Evolutionary conservation across 768 basidiomycete species (phyloP), one percentile per base, ranked within the genome.

Genomic region (Tylopilus sp.): DNA sequence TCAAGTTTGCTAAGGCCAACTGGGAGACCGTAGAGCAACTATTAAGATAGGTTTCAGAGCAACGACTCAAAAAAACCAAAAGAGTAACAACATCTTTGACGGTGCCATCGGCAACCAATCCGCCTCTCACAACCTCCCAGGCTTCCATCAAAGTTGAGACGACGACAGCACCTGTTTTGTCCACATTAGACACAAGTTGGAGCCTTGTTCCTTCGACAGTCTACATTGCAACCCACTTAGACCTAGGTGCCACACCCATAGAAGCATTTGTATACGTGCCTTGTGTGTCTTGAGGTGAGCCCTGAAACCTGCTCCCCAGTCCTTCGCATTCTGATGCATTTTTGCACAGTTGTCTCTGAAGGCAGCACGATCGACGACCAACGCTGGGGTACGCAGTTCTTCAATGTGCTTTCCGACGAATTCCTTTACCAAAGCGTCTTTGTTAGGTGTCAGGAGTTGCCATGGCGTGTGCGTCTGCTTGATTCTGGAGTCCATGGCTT

Each of bases 241-340:
- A 40, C 30, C 12, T 15, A 45, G 55, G 21, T 22, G 30, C 8
- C 44, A 40, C 30, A 44, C 30, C 23, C 30, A 12, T 21, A n/a
- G 13, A 11, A n/a, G 44, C 13, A 17, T 13, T n/a, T 26, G 12
- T 40, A 31, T 33, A 61, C 23, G 22, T 63, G 83, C 86, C 76
- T 90, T 90, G 65, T 90, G 87, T 0, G 86, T 88, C 71, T 94
- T 95, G 47, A 94, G 76, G 67, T 94, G 92, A 4, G 85, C 88
- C 43, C 91, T 75, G 67, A 94, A 93, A 9, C 62, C 73, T 15
- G 87, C 83, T 2, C 83, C 83, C 78, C 85, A 86, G 23, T 75
- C 73, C 48, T 74, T 75, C 13, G 87, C 81, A 38, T 80, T 82
- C 44, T 72, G 65, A 57, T 87, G 85, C 85, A 94, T 91, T 51